Evolutionary conservation across 768 basidiomycete genomes (phyloP), one percentile per base, ranked within the genome.

Genomic region (Rhodotorula kratochvilovae): DNA sequence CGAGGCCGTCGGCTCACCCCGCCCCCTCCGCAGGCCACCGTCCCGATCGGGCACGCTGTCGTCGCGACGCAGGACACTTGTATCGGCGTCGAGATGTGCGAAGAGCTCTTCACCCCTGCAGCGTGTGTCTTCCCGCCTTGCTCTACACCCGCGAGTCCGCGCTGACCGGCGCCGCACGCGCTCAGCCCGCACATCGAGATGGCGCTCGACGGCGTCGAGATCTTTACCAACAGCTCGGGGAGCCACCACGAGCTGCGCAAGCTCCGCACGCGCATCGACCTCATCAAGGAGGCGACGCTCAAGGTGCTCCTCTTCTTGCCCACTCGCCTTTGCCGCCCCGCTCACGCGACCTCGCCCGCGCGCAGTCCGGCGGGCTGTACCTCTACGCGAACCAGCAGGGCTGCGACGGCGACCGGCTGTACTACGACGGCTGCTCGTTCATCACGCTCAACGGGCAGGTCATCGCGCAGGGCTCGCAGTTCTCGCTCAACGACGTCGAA

Each of bases 201-300:
- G 96, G 96, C 95, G 13, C 86, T 99, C 16, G 95, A 99, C 77
- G 96, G 96, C 11, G 95, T 97, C 15, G 96, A 99, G 81, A 96
- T 99, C 61, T 97, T 98, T 79, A 97, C 95, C 16, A 99, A 99
- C 81, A 98, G 96, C 2, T 94, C 91, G 73, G 96, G 93, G 10
- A 95, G 92, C 80, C 96, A 99, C 79, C 96, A 99, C 78, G 96
- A 98, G 79, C 87, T 99, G 35, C 88, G 96, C n/a, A 99, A 99
- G 81, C 85, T 99, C 35, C 87, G 92, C 78, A 87, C 86, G 15
- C 87, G 96, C 13, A 86, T 98, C 3, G 93, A 99, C 71, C 84
- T 99, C 19, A 97, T 99, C 82, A 93, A 91, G 78, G 96, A 97
- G 79, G 96, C 96, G 1, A 99, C 95, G 2, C 82, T 89, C 69